These are phyloP conservation scores for Carpinus fangiana DNA, from an alignment of 306 rosid species.

Conservation along the genomic window DNA sequence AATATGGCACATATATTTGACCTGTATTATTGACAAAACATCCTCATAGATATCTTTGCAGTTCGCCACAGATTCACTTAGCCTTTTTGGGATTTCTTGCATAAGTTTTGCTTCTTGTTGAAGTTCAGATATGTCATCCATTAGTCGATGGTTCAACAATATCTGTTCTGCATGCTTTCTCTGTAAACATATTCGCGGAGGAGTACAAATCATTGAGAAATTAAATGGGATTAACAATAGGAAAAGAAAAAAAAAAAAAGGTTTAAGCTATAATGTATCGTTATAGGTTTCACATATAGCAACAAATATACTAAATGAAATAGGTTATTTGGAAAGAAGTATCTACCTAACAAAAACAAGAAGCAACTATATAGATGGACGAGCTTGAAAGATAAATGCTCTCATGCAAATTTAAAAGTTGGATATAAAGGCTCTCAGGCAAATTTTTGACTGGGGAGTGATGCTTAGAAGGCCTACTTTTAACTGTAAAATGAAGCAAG, in stretches of 20 bases:
- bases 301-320: neutral
- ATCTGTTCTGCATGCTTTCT: constrained; percentile 61
- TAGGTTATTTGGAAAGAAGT: neutral
- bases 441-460: neutral
- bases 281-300: neutral
- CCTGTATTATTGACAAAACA: constrained; percentile 65
- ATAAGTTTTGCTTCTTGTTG: constrained; percentile 53
- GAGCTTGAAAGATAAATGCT: neutral
- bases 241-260: neutral
- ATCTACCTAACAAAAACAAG: neutral
- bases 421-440: neutral
- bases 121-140: constrained; percentile 42
- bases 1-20: constrained; percentile 31
- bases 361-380: neutral
- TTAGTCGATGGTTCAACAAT: constrained; percentile 40
- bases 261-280: neutral
- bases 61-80: constrained; percentile 51
- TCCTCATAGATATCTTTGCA: constrained; percentile 66
- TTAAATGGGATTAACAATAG: neutral
- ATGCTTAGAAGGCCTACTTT: neutral
- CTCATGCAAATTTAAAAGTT: neutral
- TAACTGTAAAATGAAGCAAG: neutral
- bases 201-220: constrained; percentile 1
- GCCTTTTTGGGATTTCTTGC: constrained; percentile 50
- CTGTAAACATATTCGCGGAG: constrained; percentile 41